Percentiles rank a stretch among this genome's conserved stretches.
These are phyloP conservation scores for Trametes cingulata DNA, from an alignment of 768 basidiomycete genomes.

Conservation along the genomic window DNA sequence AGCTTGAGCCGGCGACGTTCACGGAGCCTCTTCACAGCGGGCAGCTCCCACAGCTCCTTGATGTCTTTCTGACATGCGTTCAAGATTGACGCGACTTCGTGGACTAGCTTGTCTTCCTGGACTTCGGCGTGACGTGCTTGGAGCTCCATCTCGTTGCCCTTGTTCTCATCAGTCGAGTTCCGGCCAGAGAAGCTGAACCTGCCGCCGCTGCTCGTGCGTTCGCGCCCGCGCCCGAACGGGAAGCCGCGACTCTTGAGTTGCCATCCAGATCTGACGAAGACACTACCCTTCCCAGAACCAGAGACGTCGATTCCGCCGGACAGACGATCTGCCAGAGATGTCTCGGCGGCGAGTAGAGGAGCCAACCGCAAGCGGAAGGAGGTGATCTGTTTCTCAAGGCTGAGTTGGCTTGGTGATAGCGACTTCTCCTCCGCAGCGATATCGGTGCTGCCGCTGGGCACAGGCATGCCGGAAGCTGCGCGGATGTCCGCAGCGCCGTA, in stretches of 20 bases:
- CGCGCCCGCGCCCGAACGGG: conserved; percentile 34
- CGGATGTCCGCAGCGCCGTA: conserved; percentile 7
- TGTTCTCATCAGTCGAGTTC: conserved; percentile 30
- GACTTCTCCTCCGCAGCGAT: conserved; percentile 6
- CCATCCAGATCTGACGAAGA: conserved; percentile 82
- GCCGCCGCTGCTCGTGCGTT: conserved; percentile 32
- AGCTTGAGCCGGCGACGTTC: conserved; percentile 68
- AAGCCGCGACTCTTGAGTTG: conserved; percentile 61
- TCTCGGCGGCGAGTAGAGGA: conserved; percentile 61
- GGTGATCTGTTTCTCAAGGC: conserved; percentile 26
- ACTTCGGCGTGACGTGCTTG: conserved; percentile 37
- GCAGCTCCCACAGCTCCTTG: conserved; percentile 69
- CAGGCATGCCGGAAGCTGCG: conserved; percentile 6
- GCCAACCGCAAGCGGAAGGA: conserved; percentile 57
- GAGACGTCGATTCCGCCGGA: conserved; percentile 74
- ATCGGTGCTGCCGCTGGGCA: conserved; percentile 5
- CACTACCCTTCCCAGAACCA: conserved; percentile 68
- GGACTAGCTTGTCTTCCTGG: conserved; percentile 55
- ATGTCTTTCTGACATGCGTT: conserved; percentile 63
- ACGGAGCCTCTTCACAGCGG: conserved; percentile 68
- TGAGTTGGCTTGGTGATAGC: conserved; percentile 20
- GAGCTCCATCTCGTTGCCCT: conserved; percentile 25
- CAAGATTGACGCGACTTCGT: conserved; percentile 63
- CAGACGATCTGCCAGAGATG: conserved; percentile 66
- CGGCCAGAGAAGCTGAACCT: conserved; percentile 29